Base-by-base conservation (phyloP, 306 rosid genomes). In the Trifolium fragiferum region DNA sequence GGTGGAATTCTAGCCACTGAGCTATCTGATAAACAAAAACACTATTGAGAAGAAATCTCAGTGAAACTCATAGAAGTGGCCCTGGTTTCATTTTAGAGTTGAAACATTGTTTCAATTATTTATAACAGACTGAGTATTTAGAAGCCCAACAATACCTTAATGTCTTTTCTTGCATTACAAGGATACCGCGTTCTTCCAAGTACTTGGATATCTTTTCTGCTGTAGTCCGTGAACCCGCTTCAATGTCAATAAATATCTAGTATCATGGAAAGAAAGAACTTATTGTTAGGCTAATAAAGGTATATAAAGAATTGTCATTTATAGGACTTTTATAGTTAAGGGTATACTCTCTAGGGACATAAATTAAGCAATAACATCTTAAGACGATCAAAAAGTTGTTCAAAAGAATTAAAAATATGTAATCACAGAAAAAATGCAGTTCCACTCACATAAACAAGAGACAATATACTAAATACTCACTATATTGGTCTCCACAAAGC, bases 401-500 rank as follows among this genome's bases (percentile, higher is more conserved):
- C 27, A 47, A 78, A 82, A 53, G 59, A 53, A 53, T 53, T 3
- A 53, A 53, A 25, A 27, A 25, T 16, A 49, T 47, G 43, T 18
- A 27, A 30, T 32, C 61, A 58, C 15, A 78, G 70, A 25, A 78
- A 64, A 30, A 50, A 32, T 41, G 64, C 51, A 44, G 50, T 74
- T 73, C 25, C 37, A 46, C 43, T 64, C 32, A 10, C 20, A 23
- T 40, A 66, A 20, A 50, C 30, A 30, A 18, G 55, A 58, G 3
- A 21, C 46, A 53, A 11, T 19, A 18, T 37, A n/a, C 67, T 11
- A 47, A 18, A 71, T 75, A 89, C 97, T 89, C 78, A 91, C 98
- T 6, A 93, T 91, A 74, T 94, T 94, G 83, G 96, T 91, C 83
- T 91, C 89, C 30, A 86, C 90, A 0, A 87, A 75, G 19, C 57